phyloP scores from a whole-genome alignment of 1,284 basidiomycete genomes.

The Athelia sp. region DNA sequence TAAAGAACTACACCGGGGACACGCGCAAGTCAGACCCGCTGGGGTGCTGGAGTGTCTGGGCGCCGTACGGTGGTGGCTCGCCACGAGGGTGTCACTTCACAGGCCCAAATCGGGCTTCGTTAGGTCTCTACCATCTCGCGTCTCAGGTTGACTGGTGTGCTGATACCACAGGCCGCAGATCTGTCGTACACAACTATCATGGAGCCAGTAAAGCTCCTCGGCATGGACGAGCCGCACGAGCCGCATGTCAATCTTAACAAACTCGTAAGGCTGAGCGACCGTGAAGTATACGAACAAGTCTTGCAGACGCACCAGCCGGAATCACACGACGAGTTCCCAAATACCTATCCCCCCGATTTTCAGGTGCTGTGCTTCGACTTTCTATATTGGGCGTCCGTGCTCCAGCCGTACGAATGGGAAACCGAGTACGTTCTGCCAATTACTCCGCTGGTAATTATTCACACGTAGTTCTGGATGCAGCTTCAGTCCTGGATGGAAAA shows the following conservation, averaged over 20 bases:
- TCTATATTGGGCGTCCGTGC: conserved; percentile 40
- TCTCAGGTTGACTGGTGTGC: neutral
- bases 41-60: conserved; percentile 71
- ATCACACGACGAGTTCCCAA: conserved; percentile 20
- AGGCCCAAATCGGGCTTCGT: conserved; percentile 11
- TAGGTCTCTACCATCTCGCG: too few relatives aligned
- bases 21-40: conserved; percentile 39
- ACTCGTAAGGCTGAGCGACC: conserved; percentile 34
- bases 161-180: conserved; percentile 17
- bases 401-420: conserved; percentile 16
- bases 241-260: conserved; percentile 28
- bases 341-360: conserved; percentile 40
- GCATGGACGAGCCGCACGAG: conserved; percentile 29
- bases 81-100: conserved; percentile 44
- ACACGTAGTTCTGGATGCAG: conserved; percentile 43
- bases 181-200: conserved; percentile 36
- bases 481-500: conserved; percentile 38
- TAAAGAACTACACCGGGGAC: conserved; percentile 37
- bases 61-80: conserved; percentile 36
- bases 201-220: conserved; percentile 37
- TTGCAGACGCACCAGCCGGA: conserved; percentile 15
- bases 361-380: conserved; percentile 49
- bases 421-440: conserved; percentile 16
- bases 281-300: conserved; percentile 26
- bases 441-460: conserved; percentile 36